Base-by-base conservation (phyloP, 2,329 filamentous ascomycete genomes). In the Sarocladium oryzae region DNA sequence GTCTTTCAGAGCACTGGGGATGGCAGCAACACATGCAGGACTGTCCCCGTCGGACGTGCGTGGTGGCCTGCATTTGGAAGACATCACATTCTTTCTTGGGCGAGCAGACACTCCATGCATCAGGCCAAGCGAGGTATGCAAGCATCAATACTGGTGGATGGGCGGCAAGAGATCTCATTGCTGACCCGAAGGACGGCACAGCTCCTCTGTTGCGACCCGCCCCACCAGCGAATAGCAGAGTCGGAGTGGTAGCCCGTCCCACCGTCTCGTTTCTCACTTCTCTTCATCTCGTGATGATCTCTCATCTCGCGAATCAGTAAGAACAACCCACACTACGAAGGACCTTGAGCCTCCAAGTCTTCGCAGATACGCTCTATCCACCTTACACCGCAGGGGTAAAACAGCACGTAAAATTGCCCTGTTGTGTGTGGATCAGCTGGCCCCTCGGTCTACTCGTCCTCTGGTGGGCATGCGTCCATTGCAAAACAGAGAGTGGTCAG, bases 71-170 rank as follows among this genome's bases (percentile, higher is more conserved):
- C 40, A 43, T 24, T n/a, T 26, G 40, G 40, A 43, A 11, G 8
- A 28, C 11, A 28, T 43, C 40, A 43, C 40, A 43, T 43, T 43
- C 40, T 43, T 26, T 26, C 40, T 43, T 43, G 9, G 40, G 23
- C 40, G 15, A 43, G 16, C 40, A 28, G 23, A 28, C 40, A 40
- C 21, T 23, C 40, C 40, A 43, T 43, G n/a, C n/a, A n/a, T 26
- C n/a, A 20, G 11, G 40, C 23, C 43, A 48, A 48, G 43, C 43
- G 43, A 48, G 43, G 43, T 48, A 48, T 48, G 43, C 43, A 48
- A 21, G 43, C 28, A 33, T 48, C 43, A 33, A 48, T 48, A 48
- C 43, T 32, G 43, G 26, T 48, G 43, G 43, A 48, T 48, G 43
- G 43, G 24, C 43, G 43, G 43, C 43, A 32, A 33, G 24, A 28